These are phyloP conservation scores for Penicillium decumbens DNA, from an alignment of 2,329 filamentous ascomycete species.

Conservation along the genomic window DNA sequence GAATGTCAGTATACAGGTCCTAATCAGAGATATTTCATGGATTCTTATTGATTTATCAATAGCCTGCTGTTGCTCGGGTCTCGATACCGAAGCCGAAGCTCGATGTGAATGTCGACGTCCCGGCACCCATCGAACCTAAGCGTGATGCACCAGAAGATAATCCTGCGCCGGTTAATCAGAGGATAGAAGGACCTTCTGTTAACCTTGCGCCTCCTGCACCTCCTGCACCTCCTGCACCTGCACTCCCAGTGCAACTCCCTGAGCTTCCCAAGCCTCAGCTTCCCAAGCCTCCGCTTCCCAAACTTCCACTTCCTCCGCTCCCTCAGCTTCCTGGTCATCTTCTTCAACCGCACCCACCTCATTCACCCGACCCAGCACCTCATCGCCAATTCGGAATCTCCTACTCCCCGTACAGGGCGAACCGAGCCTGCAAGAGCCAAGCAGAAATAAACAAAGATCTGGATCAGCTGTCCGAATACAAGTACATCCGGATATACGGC, in stretches of 20 bases:
- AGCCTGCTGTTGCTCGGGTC: not conserved
- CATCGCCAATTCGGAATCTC: slow-evolving; percentile 46
- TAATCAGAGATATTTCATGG: not conserved
- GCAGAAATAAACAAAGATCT: slow-evolving; percentile 63
- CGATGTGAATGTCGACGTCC: not conserved
- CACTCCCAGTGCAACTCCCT: not conserved
- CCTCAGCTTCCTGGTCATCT: not conserved
- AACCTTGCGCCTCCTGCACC: not conserved
- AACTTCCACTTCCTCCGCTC: not conserved
- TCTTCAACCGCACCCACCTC: not conserved
- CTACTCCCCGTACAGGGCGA: slow-evolving; percentile 55
- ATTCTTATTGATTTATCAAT: not conserved
- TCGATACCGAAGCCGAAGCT: not conserved
- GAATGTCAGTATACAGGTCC: slow-evolving; percentile 13
- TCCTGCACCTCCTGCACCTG: slow-evolving; percentile 1
- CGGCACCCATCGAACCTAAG: not conserved
- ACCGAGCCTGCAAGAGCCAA: slow-evolving; percentile 62
- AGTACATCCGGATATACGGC: slow-evolving; percentile 70
- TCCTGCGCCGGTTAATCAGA: not conserved
- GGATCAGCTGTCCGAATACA: slow-evolving; percentile 53
- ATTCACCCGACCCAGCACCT: slow-evolving; percentile 9
- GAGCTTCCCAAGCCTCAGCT: not conserved
- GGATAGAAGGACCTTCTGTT: not conserved
- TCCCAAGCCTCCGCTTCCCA: not conserved
- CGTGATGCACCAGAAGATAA: not conserved